phyloP scores from a whole-genome alignment of 2,329 filamentous ascomycete species.

The Beauveria bassiana region DNA sequence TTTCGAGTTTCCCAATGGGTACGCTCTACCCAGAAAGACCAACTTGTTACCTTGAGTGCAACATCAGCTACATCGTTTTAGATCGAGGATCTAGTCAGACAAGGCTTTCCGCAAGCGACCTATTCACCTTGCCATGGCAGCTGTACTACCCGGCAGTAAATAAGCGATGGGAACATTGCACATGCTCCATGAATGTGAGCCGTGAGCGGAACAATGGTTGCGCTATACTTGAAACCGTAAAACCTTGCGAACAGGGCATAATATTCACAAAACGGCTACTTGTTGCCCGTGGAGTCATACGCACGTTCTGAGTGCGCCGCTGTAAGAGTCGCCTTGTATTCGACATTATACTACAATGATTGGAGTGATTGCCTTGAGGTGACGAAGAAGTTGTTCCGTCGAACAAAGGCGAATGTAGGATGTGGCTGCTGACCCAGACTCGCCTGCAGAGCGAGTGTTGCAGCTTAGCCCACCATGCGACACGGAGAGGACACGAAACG shows the following conservation, averaged over 20 bases:
- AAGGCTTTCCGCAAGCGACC: not conserved
- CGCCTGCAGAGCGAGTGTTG: not conserved
- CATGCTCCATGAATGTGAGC: not conserved
- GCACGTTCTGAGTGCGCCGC: too few relatives aligned
- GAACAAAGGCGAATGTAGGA: too few relatives aligned
- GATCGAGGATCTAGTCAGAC: not conserved
- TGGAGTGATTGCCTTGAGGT: too few relatives aligned
- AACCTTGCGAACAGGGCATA: not conserved
- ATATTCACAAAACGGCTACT: not conserved
- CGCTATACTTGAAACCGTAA: not conserved
- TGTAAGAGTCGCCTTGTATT: too few relatives aligned
- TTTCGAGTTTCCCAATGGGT: not conserved
- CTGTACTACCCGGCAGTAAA: not conserved
- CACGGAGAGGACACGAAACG: not conserved
- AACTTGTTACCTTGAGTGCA: not conserved
- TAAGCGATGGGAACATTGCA: constrained; percentile 4
- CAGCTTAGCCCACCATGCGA: not conserved
- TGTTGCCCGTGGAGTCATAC: too few relatives aligned
- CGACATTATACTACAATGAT: too few relatives aligned
- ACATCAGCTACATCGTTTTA: not conserved
- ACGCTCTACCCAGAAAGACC: not conserved
- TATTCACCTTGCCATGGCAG: not conserved
- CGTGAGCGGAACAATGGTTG: not conserved
- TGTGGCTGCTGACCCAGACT: too few relatives aligned
- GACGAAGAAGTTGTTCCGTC: too few relatives aligned